Evolutionary conservation across 768 basidiomycete species (phyloP), one percentile per base, ranked within the genome.

Genomic region (Lactarius evosmus): DNA sequence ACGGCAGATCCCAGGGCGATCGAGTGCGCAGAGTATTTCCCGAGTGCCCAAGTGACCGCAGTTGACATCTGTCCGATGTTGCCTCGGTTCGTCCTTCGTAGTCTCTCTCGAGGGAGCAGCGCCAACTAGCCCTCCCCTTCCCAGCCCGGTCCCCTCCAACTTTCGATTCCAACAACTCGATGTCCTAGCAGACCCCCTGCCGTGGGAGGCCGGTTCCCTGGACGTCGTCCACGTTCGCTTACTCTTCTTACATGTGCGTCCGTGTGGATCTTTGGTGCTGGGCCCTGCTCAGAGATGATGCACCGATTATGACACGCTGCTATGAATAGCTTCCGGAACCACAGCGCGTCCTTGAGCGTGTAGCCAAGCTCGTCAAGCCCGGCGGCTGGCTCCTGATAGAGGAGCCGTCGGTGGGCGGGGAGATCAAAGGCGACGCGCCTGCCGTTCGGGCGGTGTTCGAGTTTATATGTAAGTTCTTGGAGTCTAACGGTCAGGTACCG

Each of bases 351-450:
- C 63, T 72, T 16, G 30, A 46, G 25, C 69, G 67, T 38, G 63
- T 69, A 16, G 61, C 63, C 36, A 52, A 62, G 50, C 66, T 72
- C 34, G 63, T 73, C 58, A 66, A 60, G 33, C 72, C 71, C 3
- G 70, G 71, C 8, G 72, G 71, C 27, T 71, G 70, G 67, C 65
- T 73, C 22, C 63, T 73, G 36, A 30, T 73, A 56, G 71, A 72
- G 19, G 72, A 73, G 17, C 59, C 62, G 25, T 60, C 61, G 33
- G 30, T 58, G 41, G 6, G 22, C 11, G 40, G 51, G 14, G 58
- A 36, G 30, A 22, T 61, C 36, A 34, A 40, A 7, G 68, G 61
- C 11, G 34, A 58, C 12, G 61, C 44, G 16, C 44, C 4, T 5
- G 53, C 51, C 46, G 14, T 63, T 19, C 61, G 36, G 2, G 38